Conservation (phyloP, 129 eudicot species). For the Flaveria trinervia region DNA sequence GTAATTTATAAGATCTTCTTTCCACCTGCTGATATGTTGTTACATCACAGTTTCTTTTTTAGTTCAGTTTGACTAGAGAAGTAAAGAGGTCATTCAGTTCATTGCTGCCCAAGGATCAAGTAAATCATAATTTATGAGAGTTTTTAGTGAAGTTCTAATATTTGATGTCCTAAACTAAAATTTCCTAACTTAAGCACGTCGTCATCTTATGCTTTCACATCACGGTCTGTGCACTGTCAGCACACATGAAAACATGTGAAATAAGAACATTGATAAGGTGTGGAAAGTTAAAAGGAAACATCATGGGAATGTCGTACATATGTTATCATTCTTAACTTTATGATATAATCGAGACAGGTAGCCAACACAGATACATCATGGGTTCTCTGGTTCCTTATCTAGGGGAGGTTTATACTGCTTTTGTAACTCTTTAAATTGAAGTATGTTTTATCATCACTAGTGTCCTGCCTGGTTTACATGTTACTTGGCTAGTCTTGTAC, state of each 20-base stretch:
- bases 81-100: no score
- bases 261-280: neutral
- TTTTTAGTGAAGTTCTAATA: no score
- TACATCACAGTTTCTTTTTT: no score
- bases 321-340: neutral
- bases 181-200: neutral
- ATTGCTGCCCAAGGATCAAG: no score
- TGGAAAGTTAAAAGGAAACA: neutral
- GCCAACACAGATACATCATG: neutral
- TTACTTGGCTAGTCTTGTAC: no score
- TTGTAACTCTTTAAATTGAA: neutral
- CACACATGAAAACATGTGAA: neutral
- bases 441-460: conserved; percentile 14
- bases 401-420: conserved; percentile 24
- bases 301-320: conserved; percentile 6
- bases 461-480: neutral
- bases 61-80: no score
- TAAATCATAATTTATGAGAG: no score
- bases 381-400: conserved; percentile 2
- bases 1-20: no score
- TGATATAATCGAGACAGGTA: neutral
- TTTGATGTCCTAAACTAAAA: no score
- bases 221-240: neutral
- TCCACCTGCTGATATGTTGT: no score
- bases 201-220: neutral